A percentile compares a stretch with the other conserved stretches of the same genome.
Evolutionary conservation across 208 protist genomes (phyloP).

Genomic region (Naegleria fowleri): DNA sequence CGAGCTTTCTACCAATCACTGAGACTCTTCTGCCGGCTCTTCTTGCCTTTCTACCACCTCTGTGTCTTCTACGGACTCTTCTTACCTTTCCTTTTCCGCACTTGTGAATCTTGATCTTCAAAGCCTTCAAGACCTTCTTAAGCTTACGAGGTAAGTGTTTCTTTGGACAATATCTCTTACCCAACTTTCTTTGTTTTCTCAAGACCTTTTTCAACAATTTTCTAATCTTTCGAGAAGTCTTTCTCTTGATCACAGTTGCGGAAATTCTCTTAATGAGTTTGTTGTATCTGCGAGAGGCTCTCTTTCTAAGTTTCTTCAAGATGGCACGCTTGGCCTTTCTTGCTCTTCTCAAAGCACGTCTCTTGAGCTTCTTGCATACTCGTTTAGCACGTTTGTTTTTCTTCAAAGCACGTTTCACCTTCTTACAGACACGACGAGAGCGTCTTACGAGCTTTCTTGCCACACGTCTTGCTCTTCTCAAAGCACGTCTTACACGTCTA

Average conservation of each 20-base stretch:
- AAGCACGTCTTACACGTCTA: background rate
- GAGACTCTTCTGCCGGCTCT: background rate
- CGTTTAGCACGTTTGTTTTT: background rate
- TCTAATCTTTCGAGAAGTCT: background rate
- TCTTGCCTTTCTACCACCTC: background rate
- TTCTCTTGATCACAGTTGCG: background rate
- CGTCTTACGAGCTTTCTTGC: background rate
- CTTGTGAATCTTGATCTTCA: background rate
- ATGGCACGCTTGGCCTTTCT: background rate
- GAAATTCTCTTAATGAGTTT: background rate
- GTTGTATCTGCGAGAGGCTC: background rate
- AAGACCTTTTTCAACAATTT: background rate
- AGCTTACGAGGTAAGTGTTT: background rate
- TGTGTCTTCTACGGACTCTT: background rate
- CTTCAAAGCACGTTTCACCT: background rate
- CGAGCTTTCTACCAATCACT: background rate
- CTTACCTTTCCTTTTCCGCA: background rate
- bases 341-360: background rate
- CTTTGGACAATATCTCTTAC: background rate
- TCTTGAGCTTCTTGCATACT: background rate
- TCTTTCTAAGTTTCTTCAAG: background rate
- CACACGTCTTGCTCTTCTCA: background rate
- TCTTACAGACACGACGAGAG: background rate
- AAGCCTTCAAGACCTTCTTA: background rate
- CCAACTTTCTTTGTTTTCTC: background rate